Evolutionary conservation across 2,329 filamentous ascomycete species (phyloP), one percentile per base, ranked within the genome.

Genomic region (Xylariales sp.): DNA sequence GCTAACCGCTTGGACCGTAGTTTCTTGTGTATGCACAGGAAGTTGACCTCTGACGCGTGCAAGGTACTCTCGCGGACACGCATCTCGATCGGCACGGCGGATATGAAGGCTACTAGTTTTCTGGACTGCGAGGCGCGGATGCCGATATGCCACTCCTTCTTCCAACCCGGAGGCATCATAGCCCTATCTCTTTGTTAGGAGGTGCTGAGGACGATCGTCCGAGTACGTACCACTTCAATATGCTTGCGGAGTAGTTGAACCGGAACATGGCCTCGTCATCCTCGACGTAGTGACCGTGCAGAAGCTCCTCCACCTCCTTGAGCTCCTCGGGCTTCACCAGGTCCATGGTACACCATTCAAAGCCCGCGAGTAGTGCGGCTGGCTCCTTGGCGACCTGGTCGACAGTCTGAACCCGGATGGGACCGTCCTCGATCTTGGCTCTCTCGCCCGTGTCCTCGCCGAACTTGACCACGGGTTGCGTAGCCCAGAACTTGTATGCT

Each of bases 401-500:
- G 12, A 86, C 76, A 45, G 85, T 84, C 55, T 91, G 86, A 14
- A 82, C 69, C 66, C 84, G 86, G 60, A 98, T 86, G 0, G 90
- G 88, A 0, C 93, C 93, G 55, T 97, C 90, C 48, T 81, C 71
- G 36, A 81, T 56, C 48, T 74, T 68, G 45, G 71, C 66, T 38
- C 76, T 68, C 35, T 71, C 66, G 57, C 53, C 16, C 32, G 18
- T 45, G n/a, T 71, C 64, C 61, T 82, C 70, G 55, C 77, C 83
- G 58, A 97, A 95, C 57, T 83, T 84, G 38, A 87, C 86, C 45
- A 98, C 93, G 1, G 93, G 93, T 64, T 98, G 93, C 34, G 93
- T 98, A 63, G 88, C 83, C 93, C 93, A 98, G 70, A 98, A 98
- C 67, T 95, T 96, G 75, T 97, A 96, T 44, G 84, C 87, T 5